Evolutionary conservation across 169 alveolate genomes (phyloP), one percentile per base, ranked within the genome.

Genomic region (Eimeria acervulina): DNA sequence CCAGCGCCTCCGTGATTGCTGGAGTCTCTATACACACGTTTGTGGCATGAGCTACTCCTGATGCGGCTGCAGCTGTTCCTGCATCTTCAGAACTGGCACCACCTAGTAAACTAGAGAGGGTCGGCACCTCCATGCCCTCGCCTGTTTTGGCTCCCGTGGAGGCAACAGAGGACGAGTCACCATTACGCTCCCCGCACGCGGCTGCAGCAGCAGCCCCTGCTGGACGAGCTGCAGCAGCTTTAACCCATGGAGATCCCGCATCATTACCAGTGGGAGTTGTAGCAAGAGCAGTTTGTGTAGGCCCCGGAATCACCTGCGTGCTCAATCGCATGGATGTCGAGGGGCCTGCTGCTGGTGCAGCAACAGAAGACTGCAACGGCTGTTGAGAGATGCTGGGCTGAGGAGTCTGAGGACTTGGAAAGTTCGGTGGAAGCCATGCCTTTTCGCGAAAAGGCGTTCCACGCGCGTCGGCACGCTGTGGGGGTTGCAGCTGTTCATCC

Each of bases 381-480:
- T 26, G 76, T 15, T 63, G 76, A n/a, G 36, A 63, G 10, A 38
- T n/a, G 40, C 76, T 26, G 40, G 76, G 40, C 36, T 63, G 76
- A 63, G 76, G 76, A 26, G 76, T 21, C 40, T 63, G 40, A 10
- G 76, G 17, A 10, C 72, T 61, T 61, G 72, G 72, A 61, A 21
- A 26, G 40, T 63, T 38, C 76, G 10, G 40, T 10, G 12, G 40
- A n/a, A 84, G 84, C 81, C 96, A 94, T 28, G 70, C 93, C 0
- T 84, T 85, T 38, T 81, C 95, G 28, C 66, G 36, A 17, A 78
- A 85, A 21, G 42, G 42, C 78, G 21, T 95, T 38, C 31, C 31
- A 88, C 88, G 87, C 68, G 61, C 44, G n/a, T n/a, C 76, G 13
- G 38, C 76, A 4, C 1, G 36, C n/a, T n/a, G 93, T 12, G 15